These are phyloP conservation scores for Apophysomyces variabilis DNA, from an alignment of 371 early-diverging fungal species.

Conservation along the genomic window DNA sequence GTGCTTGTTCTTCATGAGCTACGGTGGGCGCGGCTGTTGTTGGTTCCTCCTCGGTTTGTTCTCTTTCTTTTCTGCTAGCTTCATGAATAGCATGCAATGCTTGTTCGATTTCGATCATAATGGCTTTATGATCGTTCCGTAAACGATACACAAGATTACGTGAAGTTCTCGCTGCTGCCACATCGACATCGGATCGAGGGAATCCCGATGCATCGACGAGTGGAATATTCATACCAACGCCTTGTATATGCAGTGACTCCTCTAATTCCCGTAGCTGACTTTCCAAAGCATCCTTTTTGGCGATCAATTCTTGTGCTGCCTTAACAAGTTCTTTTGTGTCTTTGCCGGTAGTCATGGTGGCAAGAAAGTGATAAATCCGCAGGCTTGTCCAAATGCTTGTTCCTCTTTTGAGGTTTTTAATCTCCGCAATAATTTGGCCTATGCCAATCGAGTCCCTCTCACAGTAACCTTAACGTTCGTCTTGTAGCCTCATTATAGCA, in stretches of 20 bases:
- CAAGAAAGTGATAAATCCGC: conserved; percentile 20
- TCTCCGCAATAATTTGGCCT: background rate
- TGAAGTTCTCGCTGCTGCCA: conserved; percentile 62
- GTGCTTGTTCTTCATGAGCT: conserved; percentile 11
- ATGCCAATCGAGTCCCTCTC: conserved; percentile 15
- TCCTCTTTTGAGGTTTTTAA: too few relatives aligned
- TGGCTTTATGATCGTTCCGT: conserved; percentile 70
- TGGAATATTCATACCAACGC: conserved; percentile 72
- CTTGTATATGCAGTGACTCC: conserved; percentile 58
- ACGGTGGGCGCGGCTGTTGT: conserved; percentile 15
- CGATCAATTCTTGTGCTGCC: conserved; percentile 62
- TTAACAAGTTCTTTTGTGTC: conserved; percentile 40
- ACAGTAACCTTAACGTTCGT: conserved; percentile 31
- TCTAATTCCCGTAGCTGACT: conserved; percentile 59
- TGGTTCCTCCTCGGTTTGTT: conserved; percentile 2
- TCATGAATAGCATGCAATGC: conserved; percentile 71
- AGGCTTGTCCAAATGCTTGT: too few relatives aligned
- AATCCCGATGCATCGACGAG: conserved; percentile 83
- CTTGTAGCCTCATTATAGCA: conserved; percentile 21
- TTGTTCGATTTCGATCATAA: conserved; percentile 75
- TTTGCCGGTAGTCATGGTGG: conserved; percentile 30
- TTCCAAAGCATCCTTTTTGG: conserved; percentile 66
- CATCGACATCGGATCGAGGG: conserved; percentile 88
- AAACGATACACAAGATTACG: conserved; percentile 69
- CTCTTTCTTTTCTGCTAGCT: conserved; percentile 25